These are phyloP conservation scores for Puccinia polysora DNA, from an alignment of 1,284 basidiomycete species.

Conservation along the genomic window DNA sequence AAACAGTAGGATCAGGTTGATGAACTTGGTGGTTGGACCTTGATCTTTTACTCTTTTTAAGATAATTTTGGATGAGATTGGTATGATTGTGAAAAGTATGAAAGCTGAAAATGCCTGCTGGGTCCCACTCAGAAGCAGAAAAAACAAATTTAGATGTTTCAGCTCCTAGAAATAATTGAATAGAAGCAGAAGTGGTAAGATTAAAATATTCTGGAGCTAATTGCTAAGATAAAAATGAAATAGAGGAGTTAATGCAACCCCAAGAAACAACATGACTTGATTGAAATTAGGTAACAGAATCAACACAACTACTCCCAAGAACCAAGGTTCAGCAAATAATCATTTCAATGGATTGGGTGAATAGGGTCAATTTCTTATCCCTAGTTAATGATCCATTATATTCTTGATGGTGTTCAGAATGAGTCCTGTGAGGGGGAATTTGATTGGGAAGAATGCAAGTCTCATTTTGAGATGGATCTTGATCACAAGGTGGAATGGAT, in stretches of 20 bases:
- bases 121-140: neutral
- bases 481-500: neutral
- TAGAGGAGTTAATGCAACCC: slow-evolving; percentile 35
- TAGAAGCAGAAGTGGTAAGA: no score
- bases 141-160: neutral
- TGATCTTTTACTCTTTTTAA: neutral
- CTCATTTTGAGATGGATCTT: neutral
- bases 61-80: slow-evolving; percentile 24
- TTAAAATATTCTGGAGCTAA: no score
- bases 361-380: neutral
- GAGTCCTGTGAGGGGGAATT: no score
- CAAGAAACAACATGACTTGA: slow-evolving; percentile 34
- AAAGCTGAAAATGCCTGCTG: slow-evolving; percentile 33
- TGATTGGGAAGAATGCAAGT: slow-evolving; percentile 1
- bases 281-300: slow-evolving; percentile 38
- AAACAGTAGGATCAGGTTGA: slow-evolving; percentile 13
- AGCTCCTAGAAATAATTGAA: no score
- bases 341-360: slow-evolving; percentile 18
- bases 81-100: slow-evolving; percentile 28
- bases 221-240: no score
- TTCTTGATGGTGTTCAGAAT: neutral
- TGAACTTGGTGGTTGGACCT: neutral
- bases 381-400: neutral
- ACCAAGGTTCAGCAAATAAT: slow-evolving; percentile 14
- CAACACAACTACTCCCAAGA: slow-evolving; percentile 30